A percentile compares a stretch with the other conserved stretches of the same genome.
phyloP scores from a whole-genome alignment of 2,329 filamentous ascomycete genomes.

The Ophiosphaerella narmari region DNA sequence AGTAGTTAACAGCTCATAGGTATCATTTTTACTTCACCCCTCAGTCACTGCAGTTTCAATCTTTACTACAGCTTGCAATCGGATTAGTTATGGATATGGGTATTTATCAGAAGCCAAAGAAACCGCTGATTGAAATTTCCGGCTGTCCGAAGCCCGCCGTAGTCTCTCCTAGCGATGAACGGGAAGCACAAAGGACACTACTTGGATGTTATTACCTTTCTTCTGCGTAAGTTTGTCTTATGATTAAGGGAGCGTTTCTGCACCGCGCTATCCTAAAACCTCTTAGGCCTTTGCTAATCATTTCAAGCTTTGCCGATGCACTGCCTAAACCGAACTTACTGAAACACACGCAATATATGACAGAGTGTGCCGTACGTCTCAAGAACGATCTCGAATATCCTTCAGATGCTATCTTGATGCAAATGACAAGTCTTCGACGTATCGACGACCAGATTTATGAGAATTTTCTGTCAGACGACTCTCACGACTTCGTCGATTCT shows the following conservation, averaged over 20 bases:
- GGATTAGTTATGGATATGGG: constrained; percentile 24
- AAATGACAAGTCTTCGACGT: constrained; percentile 16
- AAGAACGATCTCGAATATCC: constrained; percentile 13
- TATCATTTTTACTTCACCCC: constrained; percentile 31
- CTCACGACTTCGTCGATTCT: constrained; percentile 13
- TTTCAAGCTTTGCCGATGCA: too few species aligned
- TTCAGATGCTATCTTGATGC: constrained; percentile 19
- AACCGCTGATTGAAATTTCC: constrained; percentile 10
- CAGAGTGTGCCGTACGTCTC: constrained; percentile 12
- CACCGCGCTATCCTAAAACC: too few species aligned
- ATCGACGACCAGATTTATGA: constrained; percentile 28
- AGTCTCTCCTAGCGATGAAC: constrained; percentile 10
- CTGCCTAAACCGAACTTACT: constrained; percentile 1
- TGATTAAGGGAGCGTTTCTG: constrained; percentile 2
- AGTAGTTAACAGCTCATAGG: constrained; percentile 8
- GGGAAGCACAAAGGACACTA: constrained; percentile 23
- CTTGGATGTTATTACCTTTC: constrained; percentile 30
- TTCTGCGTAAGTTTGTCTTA: constrained; percentile 21
- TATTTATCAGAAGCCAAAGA: constrained; percentile 16
- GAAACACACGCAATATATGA: constrained; percentile 16
- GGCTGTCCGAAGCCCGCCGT: constrained; percentile 5
- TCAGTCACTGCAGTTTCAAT: constrained; percentile 26
- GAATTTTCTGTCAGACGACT: constrained; percentile 18
- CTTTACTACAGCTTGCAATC: constrained; percentile 21
- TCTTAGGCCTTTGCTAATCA: too few species aligned